Evolutionary conservation across 352 stramenopile species (phyloP), one percentile per base, ranked within the genome.

Genomic region (Pythium apleroticum): DNA sequence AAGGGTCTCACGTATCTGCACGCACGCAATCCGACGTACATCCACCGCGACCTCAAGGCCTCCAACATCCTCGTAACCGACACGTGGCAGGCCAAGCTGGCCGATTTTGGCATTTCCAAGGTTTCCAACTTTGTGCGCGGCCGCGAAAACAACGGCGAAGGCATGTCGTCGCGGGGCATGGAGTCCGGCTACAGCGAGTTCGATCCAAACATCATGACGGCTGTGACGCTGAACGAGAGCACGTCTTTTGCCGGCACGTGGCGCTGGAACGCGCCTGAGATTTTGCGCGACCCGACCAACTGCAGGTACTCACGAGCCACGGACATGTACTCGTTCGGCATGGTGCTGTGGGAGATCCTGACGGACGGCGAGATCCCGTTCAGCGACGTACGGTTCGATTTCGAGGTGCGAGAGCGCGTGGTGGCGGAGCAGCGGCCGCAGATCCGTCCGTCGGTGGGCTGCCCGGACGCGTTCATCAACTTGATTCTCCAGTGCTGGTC

Each of bases 291-390:
- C 43, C 77, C 81, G 33, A 80, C 81, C 67, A 87, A 87, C 30
- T 88, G 78, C 60, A 72, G 77, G 20, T 90, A 88, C 63, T 87
- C 71, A 27, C 75, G 78, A 19, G 75, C 73, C 11, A 90, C 78
- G 4, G 81, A 90, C 63, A 88, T 90, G 77, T 90, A 90, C 61
- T 86, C 75, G 33, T 90, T 90, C 39, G 81, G 81, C 28, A 90
- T 90, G 78, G 78, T 88, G 45, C 58, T 90, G 14, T 90, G 81
- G 81, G 81, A 90, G 75, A 88, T 90, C 43, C 71, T 76, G 0
- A 80, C 77, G 22, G 75, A 90, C 57, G 81, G 78, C 14, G 79
- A 73, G 22, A 71, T 90, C 52, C 81, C 81, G 4, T 90, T 90
- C 30, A 81, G 67, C 57, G 72, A 87, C 63, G 83, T 78, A 15